Evolutionary conservation across 805 yeast species (phyloP).

Genomic region (Yarrowia sp.): DNA sequence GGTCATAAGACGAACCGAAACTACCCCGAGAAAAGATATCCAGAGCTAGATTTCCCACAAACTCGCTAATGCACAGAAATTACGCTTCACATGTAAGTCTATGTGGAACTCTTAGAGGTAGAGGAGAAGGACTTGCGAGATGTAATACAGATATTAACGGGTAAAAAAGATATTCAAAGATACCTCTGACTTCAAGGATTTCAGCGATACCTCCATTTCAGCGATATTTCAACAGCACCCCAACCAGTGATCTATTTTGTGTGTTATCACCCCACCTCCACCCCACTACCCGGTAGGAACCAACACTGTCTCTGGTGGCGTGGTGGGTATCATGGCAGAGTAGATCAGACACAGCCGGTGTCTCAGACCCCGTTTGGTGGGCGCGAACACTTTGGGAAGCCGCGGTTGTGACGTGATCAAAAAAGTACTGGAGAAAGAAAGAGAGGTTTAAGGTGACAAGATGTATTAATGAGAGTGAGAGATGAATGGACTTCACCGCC

Average conservation of each 20-base stretch:
- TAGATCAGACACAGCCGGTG: neutral
- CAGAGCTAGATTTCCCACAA: conserved; percentile 10
- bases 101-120: neutral
- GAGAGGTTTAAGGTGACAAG: neutral
- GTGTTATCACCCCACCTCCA: neutral
- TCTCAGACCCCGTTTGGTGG: neutral
- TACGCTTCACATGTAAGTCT: neutral
- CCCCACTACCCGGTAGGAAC: neutral
- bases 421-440: neutral
- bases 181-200: neutral
- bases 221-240: neutral
- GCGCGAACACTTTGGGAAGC: conserved; percentile 3
- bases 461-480: neutral
- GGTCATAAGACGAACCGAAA: neutral
- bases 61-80: conserved; percentile 10
- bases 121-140: too few relatives aligned
- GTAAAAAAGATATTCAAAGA: too few relatives aligned
- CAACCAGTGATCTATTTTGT: neutral
- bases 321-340: conserved; percentile 7
- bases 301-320: conserved; percentile 13
- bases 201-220: neutral
- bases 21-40: neutral
- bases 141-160: too few relatives aligned
- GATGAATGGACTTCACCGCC: too few relatives aligned
- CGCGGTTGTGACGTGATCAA: neutral